phyloP scores from a whole-genome alignment of 305 asterid genomes.

The Ajuga reptans region DNA sequence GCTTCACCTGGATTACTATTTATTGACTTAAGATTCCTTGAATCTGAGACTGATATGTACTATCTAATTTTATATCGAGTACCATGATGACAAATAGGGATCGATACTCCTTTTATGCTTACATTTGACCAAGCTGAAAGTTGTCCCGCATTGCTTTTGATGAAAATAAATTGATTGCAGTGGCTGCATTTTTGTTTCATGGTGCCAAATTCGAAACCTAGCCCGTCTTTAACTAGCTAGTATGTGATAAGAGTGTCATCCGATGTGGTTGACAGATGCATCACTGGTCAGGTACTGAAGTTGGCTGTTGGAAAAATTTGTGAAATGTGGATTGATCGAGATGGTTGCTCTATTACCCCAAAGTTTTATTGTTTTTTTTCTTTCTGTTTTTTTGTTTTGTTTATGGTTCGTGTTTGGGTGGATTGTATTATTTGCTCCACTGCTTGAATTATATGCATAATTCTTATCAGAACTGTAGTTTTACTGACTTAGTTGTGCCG shows the following conservation, averaged over 20 bases:
- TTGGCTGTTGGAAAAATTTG: not conserved
- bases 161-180: not conserved
- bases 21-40: slow-evolving; percentile 6
- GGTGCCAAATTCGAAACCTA: not conserved
- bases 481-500: slow-evolving; percentile 23
- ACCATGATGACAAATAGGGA: slow-evolving; percentile 4
- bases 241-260: not conserved
- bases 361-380: not conserved
- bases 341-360: not conserved
- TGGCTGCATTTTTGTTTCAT: slow-evolving; percentile 10
- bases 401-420: not conserved
- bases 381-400: not conserved
- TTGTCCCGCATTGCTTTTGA: slow-evolving; percentile 1
- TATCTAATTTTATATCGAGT: not conserved
- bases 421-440: slow-evolving; percentile 1
- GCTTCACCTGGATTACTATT: slow-evolving; percentile 14
- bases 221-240: not conserved
- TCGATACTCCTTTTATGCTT: not conserved
- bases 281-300: not conserved
- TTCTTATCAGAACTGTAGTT: not conserved
- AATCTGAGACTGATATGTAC: slow-evolving; percentile 9
- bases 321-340: slow-evolving; percentile 7
- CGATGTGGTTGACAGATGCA: not conserved
- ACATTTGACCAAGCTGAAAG: not conserved
- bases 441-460: not conserved